phyloP scores from a whole-genome alignment of 352 stramenopile species.

The Pythium phragmitis region DNA sequence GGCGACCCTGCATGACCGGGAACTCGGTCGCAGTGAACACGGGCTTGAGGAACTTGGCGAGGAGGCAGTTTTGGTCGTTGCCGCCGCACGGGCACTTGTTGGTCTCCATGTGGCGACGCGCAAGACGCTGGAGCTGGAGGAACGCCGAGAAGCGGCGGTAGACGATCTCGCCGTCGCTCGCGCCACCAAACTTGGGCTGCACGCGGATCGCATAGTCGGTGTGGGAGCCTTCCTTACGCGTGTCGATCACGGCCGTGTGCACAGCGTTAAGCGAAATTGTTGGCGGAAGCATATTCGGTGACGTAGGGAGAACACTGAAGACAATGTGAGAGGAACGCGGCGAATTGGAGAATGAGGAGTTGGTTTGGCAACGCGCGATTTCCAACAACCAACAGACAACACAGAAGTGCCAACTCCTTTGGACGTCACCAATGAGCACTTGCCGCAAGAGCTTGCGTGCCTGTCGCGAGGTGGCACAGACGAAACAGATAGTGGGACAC shows the following conservation, averaged over 20 bases:
- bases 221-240: conserved; percentile 72
- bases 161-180: conserved; percentile 66
- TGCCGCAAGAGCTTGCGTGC: conserved; percentile 3
- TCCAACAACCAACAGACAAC: conserved; percentile 6
- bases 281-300: conserved; percentile 19
- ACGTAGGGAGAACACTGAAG: neutral
- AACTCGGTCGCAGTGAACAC: conserved; percentile 77
- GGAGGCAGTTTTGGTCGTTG: conserved; percentile 59
- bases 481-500: neutral
- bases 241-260: conserved; percentile 61
- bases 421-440: neutral
- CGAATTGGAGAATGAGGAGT: conserved; percentile 12
- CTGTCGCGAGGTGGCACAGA: neutral
- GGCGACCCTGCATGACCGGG: conserved; percentile 66
- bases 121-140: conserved; percentile 77
- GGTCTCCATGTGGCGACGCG: conserved; percentile 65
- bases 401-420: conserved; percentile 17
- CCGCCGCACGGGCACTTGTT: conserved; percentile 54
- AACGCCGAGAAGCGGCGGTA: conserved; percentile 86
- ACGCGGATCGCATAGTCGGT: conserved; percentile 85
- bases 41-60: conserved; percentile 60
- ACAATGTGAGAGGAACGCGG: neutral
- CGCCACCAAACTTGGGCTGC: conserved; percentile 55
- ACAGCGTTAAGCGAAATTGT: conserved; percentile 51
- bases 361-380: conserved; percentile 6